Evolutionary conservation across 192 early-diverging fungal genomes (phyloP).

Genomic region (Backusella mclennaniae): DNA sequence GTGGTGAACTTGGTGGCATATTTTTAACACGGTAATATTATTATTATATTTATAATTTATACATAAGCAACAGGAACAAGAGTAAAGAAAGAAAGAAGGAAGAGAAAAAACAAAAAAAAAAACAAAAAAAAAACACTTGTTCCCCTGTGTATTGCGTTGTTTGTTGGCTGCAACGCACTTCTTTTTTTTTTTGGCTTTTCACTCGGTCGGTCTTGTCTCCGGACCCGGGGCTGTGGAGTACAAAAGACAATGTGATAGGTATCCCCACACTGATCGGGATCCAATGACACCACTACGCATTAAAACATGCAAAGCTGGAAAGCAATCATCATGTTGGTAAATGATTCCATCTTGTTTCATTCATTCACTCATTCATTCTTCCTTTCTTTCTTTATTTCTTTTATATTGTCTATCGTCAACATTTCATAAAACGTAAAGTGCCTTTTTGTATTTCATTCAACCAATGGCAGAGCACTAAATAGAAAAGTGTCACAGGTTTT

Average conservation of each 20-base stretch:
- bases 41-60: too few relatives aligned
- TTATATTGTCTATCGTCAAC: not conserved
- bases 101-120: not conserved
- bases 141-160: not conserved
- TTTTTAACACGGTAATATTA: too few relatives aligned
- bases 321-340: not conserved
- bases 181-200: not conserved
- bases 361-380: too few relatives aligned
- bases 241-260: constrained; percentile 12
- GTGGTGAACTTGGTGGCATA: constrained; percentile 28
- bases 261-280: not conserved
- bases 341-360: not conserved
- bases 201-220: constrained; percentile 14
- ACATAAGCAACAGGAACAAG: not conserved
- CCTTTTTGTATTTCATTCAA: not conserved
- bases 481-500: constrained; percentile 6
- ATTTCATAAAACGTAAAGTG: not conserved
- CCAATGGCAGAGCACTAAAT: not conserved
- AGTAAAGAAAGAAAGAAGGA: not conserved
- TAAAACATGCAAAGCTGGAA: not conserved
- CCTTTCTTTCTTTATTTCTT: not conserved
- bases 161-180: not conserved
- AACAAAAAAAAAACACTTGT: not conserved
- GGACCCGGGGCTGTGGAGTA: constrained; percentile 9
- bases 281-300: not conserved